Conservation (phyloP, 257 asterid genomes). For the Gardenia jasminoides region DNA sequence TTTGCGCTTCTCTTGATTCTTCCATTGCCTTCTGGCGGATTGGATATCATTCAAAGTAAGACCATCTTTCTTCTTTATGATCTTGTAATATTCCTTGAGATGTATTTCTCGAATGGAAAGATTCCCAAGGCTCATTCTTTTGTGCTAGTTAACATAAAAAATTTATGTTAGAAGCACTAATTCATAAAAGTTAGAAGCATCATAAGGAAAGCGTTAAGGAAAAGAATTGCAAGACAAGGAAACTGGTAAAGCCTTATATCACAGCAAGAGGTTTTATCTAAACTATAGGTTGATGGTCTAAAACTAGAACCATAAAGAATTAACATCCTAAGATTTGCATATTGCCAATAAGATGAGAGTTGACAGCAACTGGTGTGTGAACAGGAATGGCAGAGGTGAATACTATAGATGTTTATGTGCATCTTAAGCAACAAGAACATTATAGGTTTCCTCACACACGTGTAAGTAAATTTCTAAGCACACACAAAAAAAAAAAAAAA, state of each 20-base stretch:
- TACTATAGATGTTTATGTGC: too few relatives aligned
- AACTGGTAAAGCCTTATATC: background rate
- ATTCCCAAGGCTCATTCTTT: slow-evolving; percentile 43
- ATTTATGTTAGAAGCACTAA: background rate
- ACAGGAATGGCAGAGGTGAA: too few relatives aligned
- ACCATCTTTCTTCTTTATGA: slow-evolving; percentile 46
- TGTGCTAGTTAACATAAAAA: slow-evolving; percentile 35
- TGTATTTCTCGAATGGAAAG: slow-evolving; percentile 43
- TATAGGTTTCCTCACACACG: too few relatives aligned
- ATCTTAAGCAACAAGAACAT: too few relatives aligned
- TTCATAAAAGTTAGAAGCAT: background rate
- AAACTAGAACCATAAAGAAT: background rate
- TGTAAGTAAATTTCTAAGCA: too few relatives aligned
- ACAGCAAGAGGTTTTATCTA: background rate
- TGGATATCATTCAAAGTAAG: slow-evolving; percentile 38
- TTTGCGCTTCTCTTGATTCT: slow-evolving; percentile 21
- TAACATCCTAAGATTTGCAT: background rate
- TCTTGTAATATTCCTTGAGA: slow-evolving; percentile 58
- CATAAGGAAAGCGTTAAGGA: background rate
- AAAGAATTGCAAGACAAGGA: background rate
- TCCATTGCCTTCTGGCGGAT: slow-evolving; percentile 30
- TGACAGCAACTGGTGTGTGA: too few relatives aligned
- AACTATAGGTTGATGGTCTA: background rate
- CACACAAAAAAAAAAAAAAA: too few relatives aligned
- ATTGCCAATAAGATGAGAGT: too few relatives aligned